Evolutionary conservation across 2,329 filamentous ascomycete genomes (phyloP).

Genomic region (Gremmenia infestans): DNA sequence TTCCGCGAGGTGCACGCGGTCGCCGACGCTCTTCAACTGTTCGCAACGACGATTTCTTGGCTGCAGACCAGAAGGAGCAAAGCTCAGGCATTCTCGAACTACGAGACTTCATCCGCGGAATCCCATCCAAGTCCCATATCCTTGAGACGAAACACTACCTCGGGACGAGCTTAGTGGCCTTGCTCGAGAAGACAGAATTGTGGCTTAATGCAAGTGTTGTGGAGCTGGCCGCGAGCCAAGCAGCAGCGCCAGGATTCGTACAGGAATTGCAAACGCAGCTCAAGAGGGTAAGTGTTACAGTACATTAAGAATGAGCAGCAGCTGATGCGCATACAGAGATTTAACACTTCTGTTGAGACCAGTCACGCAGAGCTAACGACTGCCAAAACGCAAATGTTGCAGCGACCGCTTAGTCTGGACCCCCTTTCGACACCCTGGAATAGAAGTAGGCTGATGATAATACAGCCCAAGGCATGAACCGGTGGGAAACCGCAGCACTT

Average conservation of each 20-base stretch:
- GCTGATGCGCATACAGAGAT: slow-evolving; percentile 4
- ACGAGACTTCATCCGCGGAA: slow-evolving; percentile 4
- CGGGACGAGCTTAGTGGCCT: slow-evolving; percentile 3
- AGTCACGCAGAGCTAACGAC: not conserved
- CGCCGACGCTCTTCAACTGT: not conserved
- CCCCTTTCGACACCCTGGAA: not conserved
- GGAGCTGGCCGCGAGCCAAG: not conserved
- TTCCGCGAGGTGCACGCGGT: not conserved
- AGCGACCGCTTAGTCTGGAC: slow-evolving; percentile 4
- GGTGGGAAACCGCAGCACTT: slow-evolving; percentile 6
- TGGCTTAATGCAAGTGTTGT: slow-evolving; percentile 10
- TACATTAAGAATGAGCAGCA: not conserved
- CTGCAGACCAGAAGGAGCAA: slow-evolving; percentile 2
- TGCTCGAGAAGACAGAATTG: slow-evolving; percentile 10
- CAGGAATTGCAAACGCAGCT: slow-evolving; percentile 5
- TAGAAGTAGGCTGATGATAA: slow-evolving; percentile 3
- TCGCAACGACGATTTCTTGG: not conserved
- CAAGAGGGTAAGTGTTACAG: not conserved
- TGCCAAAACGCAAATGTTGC: slow-evolving; percentile 3
- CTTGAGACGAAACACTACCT: slow-evolving; percentile 14
- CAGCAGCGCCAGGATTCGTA: slow-evolving; percentile 4
- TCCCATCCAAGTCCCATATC: slow-evolving; percentile 10
- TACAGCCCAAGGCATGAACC: slow-evolving; percentile 6
- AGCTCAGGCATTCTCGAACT: slow-evolving; percentile 8
- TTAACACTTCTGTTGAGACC: slow-evolving; percentile 1